phyloP scores from a whole-genome alignment of 192 early-diverging fungal species.

The Mortierella claussenii region DNA sequence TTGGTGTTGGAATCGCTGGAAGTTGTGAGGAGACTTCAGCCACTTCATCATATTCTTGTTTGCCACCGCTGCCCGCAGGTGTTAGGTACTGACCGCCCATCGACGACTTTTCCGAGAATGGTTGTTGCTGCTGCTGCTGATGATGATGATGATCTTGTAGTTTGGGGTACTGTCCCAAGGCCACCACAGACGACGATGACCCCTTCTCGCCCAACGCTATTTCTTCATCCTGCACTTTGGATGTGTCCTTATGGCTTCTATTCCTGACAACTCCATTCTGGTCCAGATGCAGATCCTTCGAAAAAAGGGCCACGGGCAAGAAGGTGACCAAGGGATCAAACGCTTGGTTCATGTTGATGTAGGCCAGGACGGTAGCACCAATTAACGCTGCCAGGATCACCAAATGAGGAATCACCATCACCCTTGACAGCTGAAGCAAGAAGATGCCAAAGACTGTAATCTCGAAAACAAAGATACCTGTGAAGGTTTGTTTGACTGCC shows the following conservation, averaged over 20 bases:
- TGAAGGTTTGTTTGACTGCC: slow-evolving; percentile 67
- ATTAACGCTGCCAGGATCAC: slow-evolving; percentile 22
- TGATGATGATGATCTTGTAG: background rate
- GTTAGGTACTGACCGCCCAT: too few species aligned
- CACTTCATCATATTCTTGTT: slow-evolving; percentile 36
- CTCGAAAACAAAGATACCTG: slow-evolving; percentile 78
- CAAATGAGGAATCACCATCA: slow-evolving; percentile 53
- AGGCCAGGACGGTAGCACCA: background rate
- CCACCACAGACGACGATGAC: too few species aligned
- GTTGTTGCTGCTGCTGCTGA: background rate
- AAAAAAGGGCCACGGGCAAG: slow-evolving; percentile 44
- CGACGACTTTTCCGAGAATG: slow-evolving; percentile 4
- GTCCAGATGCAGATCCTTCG: slow-evolving; percentile 33
- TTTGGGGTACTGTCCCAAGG: too few species aligned
- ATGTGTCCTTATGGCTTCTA: background rate
- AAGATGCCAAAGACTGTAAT: slow-evolving; percentile 79
- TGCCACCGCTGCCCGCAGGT: slow-evolving; percentile 6
- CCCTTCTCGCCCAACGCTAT: background rate
- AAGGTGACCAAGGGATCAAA: slow-evolving; percentile 41
- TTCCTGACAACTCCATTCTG: slow-evolving; percentile 17
- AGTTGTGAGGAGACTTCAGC: slow-evolving; percentile 34
- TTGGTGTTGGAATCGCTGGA: slow-evolving; percentile 37
- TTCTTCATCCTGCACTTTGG: slow-evolving; percentile 16
- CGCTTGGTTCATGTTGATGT: slow-evolving; percentile 31
- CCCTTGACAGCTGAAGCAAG: slow-evolving; percentile 62